A percentile compares a stretch with the other conserved stretches of the same genome.
Conservation (phyloP, 2,329 filamentous ascomycete species). For the Xylariaceae sp. region DNA sequence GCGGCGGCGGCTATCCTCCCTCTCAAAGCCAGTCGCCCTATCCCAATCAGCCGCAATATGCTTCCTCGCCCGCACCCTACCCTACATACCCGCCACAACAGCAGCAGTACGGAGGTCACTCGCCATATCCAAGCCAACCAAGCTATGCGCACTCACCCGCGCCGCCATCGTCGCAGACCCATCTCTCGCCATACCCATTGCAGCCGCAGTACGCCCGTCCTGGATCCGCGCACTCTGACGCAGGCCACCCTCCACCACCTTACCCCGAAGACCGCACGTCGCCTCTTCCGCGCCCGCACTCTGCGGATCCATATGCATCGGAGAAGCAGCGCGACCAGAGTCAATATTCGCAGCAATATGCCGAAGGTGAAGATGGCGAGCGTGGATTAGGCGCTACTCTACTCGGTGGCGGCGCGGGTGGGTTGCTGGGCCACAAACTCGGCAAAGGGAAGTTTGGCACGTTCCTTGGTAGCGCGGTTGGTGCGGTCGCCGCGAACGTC, state of each 20-base stretch:
- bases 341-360: slow-evolving; percentile 8
- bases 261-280: slow-evolving; percentile 5
- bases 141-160: slow-evolving; percentile 15
- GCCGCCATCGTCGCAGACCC: slow-evolving; percentile 8
- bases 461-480: slow-evolving; percentile 46
- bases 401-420: slow-evolving; percentile 49
- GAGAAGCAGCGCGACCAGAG: slow-evolving; percentile 9
- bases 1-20: slow-evolving; percentile 12
- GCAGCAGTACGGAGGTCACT: slow-evolving; percentile 10
- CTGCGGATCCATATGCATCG: slow-evolving; percentile 20
- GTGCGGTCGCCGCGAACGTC: slow-evolving; percentile 51
- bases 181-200: slow-evolving; percentile 17
- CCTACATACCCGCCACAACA: slow-evolving; percentile 18
- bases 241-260: slow-evolving; percentile 12
- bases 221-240: slow-evolving; percentile 25
- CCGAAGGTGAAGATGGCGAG: slow-evolving; percentile 37
- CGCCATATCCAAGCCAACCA: slow-evolving; percentile 18
- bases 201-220: slow-evolving; percentile 24
- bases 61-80: slow-evolving; percentile 8
- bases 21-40: slow-evolving; percentile 15
- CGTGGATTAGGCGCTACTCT: slow-evolving; percentile 51
- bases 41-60: slow-evolving; percentile 17
- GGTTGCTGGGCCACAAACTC: slow-evolving; percentile 49
- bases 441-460: slow-evolving; percentile 51
- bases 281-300: slow-evolving; percentile 15